Percentiles rank a stretch among this genome's conserved stretches.
Conservation (phyloP, 2,329 filamentous ascomycete genomes). For the Pseudocercospora macadamiae region DNA sequence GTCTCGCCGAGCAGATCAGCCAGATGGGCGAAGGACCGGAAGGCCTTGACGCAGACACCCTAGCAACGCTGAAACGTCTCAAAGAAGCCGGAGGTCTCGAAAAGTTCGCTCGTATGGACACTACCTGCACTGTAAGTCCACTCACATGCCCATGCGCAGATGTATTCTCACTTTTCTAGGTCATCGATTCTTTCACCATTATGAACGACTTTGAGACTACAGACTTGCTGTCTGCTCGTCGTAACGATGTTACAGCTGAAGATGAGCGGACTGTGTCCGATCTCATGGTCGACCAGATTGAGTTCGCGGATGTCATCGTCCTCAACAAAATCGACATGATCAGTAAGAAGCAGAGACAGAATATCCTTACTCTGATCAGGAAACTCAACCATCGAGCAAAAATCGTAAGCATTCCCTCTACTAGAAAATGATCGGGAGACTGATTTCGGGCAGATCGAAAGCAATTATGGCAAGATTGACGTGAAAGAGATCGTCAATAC, state of each 20-base stretch:
- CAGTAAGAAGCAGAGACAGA: constrained; percentile 42
- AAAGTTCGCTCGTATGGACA: constrained; percentile 68
- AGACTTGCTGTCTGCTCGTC: constrained; percentile 67
- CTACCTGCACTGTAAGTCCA: constrained; percentile 61
- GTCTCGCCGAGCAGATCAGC: constrained; percentile 47
- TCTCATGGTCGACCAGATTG: constrained; percentile 75
- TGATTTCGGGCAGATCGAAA: constrained; percentile 48
- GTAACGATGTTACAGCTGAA: constrained; percentile 62
- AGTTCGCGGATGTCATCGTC: constrained; percentile 74
- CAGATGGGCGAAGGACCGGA: constrained; percentile 34
- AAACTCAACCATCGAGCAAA: constrained; percentile 69
- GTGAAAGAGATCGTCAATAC: constrained; percentile 68
- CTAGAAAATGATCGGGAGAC: too few relatives aligned
- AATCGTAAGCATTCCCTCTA: constrained; percentile 40
- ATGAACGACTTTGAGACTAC: constrained; percentile 72
- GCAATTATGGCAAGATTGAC: constrained; percentile 62
- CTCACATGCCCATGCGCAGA: background rate
- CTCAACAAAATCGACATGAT: constrained; percentile 72
- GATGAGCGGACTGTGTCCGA: constrained; percentile 76
- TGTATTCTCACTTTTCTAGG: constrained; percentile 29
- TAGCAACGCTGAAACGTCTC: constrained; percentile 32
- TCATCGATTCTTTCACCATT: constrained; percentile 74
- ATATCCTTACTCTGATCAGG: constrained; percentile 37
- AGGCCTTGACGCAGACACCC: constrained; percentile 25
- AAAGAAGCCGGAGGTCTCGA: constrained; percentile 64